A percentile compares a stretch with the other conserved stretches of the same genome.
These are phyloP conservation scores for Aspergillus sclerotioniger DNA, from an alignment of 495 filamentous ascomycete species.

Conservation along the genomic window DNA sequence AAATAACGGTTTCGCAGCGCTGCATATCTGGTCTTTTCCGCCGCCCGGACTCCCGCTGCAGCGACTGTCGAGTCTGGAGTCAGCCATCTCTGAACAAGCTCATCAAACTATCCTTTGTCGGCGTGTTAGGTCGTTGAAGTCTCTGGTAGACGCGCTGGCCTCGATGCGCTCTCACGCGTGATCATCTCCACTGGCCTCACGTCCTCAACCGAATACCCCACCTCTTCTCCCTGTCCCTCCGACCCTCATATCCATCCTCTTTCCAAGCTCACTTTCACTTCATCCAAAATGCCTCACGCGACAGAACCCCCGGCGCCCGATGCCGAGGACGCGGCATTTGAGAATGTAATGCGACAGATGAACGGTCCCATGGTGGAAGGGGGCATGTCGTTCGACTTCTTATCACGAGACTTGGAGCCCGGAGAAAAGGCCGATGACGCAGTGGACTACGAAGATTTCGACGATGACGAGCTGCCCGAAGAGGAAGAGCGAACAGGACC, in stretches of 20 bases:
- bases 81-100: no score
- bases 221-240: not conserved
- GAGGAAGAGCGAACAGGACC: slow-evolving; percentile 50
- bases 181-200: not conserved
- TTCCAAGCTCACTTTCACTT: not conserved
- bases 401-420: slow-evolving; percentile 52
- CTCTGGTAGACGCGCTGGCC: not conserved
- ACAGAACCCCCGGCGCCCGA: slow-evolving; percentile 31
- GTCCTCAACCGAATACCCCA: not conserved
- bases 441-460: slow-evolving; percentile 84
- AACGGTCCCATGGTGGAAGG: slow-evolving; percentile 38
- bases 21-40: not conserved
- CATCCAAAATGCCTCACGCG: slow-evolving; percentile 48
- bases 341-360: slow-evolving; percentile 51
- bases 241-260: not conserved
- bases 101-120: not conserved
- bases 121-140: not conserved
- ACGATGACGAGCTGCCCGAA: slow-evolving; percentile 67
- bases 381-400: slow-evolving; percentile 42
- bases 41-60: not conserved
- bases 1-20: no score
- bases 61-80: no score
- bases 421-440: slow-evolving; percentile 79
- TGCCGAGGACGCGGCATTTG: slow-evolving; percentile 45
- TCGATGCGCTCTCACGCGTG: slow-evolving; percentile 5